A percentile compares a stretch with the other conserved stretches of the same genome.
phyloP scores from a whole-genome alignment of 331 rosid species.

The Spiraea crenata region DNA sequence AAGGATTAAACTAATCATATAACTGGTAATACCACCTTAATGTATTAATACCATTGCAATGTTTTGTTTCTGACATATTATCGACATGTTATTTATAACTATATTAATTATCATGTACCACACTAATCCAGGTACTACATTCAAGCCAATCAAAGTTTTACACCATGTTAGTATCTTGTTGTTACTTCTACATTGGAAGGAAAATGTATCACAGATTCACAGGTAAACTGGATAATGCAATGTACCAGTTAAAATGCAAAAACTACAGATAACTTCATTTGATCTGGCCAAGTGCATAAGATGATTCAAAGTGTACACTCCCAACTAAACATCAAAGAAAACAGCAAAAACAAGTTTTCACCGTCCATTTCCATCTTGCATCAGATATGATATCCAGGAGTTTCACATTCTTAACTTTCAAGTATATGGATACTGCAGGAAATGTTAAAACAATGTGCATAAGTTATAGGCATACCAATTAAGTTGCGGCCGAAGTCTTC shows the following conservation, averaged over 20 bases:
- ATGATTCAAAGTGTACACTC: background rate
- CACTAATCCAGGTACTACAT: too few relatives aligned
- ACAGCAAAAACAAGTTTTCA: background rate
- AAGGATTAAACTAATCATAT: background rate
- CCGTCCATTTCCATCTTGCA: background rate
- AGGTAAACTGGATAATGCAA: too few relatives aligned
- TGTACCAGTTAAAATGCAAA: background rate
- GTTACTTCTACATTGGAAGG: too few relatives aligned
- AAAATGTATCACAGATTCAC: too few relatives aligned
- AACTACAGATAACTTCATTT: background rate
- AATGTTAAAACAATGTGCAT: constrained; percentile 2
- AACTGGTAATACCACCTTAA: background rate
- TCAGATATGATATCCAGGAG: background rate
- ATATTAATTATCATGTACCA: too few relatives aligned
- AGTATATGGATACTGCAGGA: background rate
- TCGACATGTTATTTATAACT: too few relatives aligned
- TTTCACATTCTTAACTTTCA: background rate
- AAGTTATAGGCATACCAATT: constrained; percentile 12
- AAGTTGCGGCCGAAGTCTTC: constrained; percentile 16
- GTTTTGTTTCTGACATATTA: too few relatives aligned
- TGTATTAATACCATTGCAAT: too few relatives aligned
- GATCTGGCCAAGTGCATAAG: background rate
- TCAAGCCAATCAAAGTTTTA: too few relatives aligned
- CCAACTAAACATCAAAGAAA: background rate
- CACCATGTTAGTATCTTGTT: too few relatives aligned